Evolutionary conservation across 495 filamentous ascomycete species (phyloP).

Genomic region (Hypoxylon rickii): DNA sequence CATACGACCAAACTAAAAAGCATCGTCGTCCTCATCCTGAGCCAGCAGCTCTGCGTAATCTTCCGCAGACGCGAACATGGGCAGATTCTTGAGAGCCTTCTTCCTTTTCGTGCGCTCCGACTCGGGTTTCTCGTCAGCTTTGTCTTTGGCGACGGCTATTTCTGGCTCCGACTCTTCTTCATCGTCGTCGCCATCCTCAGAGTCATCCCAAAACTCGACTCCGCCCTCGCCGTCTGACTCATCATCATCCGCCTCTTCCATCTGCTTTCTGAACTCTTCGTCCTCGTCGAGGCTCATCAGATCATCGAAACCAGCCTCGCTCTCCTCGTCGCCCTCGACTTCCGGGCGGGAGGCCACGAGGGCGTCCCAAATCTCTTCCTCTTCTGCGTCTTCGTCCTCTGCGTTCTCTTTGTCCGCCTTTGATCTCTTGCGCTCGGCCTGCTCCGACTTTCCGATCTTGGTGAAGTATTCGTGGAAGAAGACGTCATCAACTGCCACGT

Average conservation of each 20-base stretch:
- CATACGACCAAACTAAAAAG: constrained; percentile 1
- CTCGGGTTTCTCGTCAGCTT: constrained; percentile 40
- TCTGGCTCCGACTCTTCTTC: constrained; percentile 34
- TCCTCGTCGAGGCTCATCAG: constrained; percentile 48
- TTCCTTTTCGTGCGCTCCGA: constrained; percentile 63
- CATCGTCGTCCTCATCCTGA: constrained; percentile 61
- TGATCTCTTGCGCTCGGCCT: constrained; percentile 56
- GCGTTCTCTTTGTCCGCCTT: constrained; percentile 57
- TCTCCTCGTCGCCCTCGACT: constrained; percentile 68
- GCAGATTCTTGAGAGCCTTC: constrained; percentile 84
- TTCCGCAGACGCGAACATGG: constrained; percentile 88
- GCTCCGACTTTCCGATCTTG: constrained; percentile 68
- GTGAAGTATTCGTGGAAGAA: constrained; percentile 99
- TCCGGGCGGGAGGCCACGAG: constrained; percentile 81
- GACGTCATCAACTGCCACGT: constrained; percentile 87
- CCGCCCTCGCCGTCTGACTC: constrained; percentile 51
- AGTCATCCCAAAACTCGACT: constrained; percentile 48
- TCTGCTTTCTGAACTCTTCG: constrained; percentile 56
- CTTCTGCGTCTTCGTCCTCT: constrained; percentile 53
- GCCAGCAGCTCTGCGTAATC: constrained; percentile 90
- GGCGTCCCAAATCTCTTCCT: constrained; percentile 91
- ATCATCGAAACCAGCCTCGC: constrained; percentile 54
- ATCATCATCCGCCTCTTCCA: constrained; percentile 56
- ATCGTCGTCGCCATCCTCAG: constrained; percentile 42
- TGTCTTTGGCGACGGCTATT: constrained; percentile 16